These are phyloP conservation scores for Amorphotheca resinae DNA, from an alignment of 495 filamentous ascomycete genomes.

Conservation along the genomic window DNA sequence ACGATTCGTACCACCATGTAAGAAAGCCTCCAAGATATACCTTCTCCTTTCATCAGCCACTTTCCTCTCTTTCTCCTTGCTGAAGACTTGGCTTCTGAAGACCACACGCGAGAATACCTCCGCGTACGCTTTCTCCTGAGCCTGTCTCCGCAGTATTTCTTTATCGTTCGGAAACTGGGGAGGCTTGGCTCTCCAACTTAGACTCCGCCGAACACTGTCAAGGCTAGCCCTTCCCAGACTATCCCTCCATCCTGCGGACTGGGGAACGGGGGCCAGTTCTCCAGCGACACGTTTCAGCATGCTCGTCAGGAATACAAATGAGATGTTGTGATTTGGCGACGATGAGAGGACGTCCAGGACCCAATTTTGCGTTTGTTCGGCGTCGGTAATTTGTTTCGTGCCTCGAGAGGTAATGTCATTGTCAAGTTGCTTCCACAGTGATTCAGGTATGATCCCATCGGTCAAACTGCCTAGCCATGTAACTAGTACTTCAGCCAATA, in stretches of 20 bases:
- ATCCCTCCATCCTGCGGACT: constrained; percentile 15
- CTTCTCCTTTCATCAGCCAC: constrained; percentile 25
- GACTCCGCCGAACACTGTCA: constrained; percentile 28
- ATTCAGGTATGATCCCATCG: constrained; percentile 58
- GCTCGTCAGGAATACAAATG: constrained; percentile 73
- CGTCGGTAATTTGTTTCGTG: constrained; percentile 33
- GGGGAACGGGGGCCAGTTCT: constrained; percentile 33
- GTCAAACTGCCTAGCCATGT: constrained; percentile 57
- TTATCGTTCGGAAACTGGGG: constrained; percentile 22
- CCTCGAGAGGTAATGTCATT: constrained; percentile 34
- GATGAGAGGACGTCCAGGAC: constrained; percentile 61
- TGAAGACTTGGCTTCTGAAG: constrained; percentile 24
- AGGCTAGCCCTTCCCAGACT: constrained; percentile 22
- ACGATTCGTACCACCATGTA: constrained; percentile 4
- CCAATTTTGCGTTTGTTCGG: constrained; percentile 53
- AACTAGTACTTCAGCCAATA: constrained; percentile 52
- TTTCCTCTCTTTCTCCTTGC: constrained; percentile 28
- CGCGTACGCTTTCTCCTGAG: constrained; percentile 30
- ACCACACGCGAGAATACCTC: constrained; percentile 37
- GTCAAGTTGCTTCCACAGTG: constrained; percentile 62
- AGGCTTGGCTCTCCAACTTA: constrained; percentile 20
- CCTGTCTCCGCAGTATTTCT: constrained; percentile 23
- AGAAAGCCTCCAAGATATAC: constrained; percentile 31
- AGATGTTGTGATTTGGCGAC: constrained; percentile 66
- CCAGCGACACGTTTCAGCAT: constrained; percentile 45